phyloP scores from a whole-genome alignment of 1,139 yeast genomes.

The Barnettozyma hawaiiensis region DNA sequence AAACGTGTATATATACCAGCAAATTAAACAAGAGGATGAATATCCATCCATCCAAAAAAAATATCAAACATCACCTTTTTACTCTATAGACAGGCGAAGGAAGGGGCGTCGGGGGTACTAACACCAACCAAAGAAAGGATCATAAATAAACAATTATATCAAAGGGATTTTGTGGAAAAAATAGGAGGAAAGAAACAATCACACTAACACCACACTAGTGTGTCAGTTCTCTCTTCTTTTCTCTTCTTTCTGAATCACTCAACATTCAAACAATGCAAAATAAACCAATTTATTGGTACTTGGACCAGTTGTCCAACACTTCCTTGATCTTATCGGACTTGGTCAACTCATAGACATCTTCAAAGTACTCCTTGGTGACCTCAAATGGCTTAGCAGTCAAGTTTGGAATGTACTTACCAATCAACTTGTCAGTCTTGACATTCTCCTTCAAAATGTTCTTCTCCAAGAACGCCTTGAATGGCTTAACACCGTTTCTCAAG shows the following conservation, averaged over 20 bases:
- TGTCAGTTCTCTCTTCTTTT: too few relatives aligned
- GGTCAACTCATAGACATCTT: slow-evolving; percentile 90
- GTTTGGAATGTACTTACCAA: slow-evolving; percentile 95
- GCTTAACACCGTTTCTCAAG: slow-evolving; percentile 96
- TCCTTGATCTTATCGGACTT: slow-evolving; percentile 85
- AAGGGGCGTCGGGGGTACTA: too few relatives aligned
- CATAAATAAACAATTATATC: background rate
- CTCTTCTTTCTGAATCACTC: background rate
- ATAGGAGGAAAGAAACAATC: too few relatives aligned
- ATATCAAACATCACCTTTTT: slow-evolving; percentile 2
- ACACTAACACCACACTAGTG: slow-evolving; percentile 24
- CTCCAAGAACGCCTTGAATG: slow-evolving; percentile 94
- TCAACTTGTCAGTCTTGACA: slow-evolving; percentile 88
- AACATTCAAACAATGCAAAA: background rate
- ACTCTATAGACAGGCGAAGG: slow-evolving; percentile 3
- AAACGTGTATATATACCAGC: slow-evolving; percentile 4
- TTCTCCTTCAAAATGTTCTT: slow-evolving; percentile 95
- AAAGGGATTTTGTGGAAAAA: background rate
- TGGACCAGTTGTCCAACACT: slow-evolving; percentile 93
- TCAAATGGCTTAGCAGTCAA: slow-evolving; percentile 97
- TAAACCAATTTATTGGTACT: slow-evolving; percentile 50
- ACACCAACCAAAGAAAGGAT: slow-evolving; percentile 1
- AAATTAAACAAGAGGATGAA: slow-evolving; percentile 1
- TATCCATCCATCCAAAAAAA: too few relatives aligned
- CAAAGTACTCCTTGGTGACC: slow-evolving; percentile 92